Conservation (phyloP, 1,139 yeast genomes). For the Arxiozyma heterogenica region DNA sequence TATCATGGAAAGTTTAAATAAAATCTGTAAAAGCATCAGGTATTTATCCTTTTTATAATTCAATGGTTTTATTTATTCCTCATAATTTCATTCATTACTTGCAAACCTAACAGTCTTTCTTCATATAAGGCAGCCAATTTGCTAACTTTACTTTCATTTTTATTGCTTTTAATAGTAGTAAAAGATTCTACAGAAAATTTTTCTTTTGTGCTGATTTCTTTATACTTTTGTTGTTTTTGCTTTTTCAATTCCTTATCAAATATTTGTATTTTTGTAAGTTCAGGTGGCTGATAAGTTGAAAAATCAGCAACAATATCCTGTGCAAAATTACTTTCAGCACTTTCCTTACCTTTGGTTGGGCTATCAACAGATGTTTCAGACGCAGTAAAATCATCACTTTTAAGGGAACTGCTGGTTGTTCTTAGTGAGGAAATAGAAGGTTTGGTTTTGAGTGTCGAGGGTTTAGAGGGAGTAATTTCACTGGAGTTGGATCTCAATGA, state of each 20-base stretch:
- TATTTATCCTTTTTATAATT: no score
- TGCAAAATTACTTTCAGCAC: slow-evolving; percentile 11
- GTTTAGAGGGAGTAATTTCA: background rate
- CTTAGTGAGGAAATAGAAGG: background rate
- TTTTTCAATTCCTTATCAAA: slow-evolving; percentile 26
- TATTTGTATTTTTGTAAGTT: slow-evolving; percentile 18
- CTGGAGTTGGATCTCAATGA: background rate
- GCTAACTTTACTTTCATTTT: slow-evolving; percentile 36
- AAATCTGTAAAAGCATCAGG: no score
- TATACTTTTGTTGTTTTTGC: slow-evolving; percentile 17
- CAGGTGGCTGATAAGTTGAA: background rate
- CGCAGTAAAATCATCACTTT: background rate
- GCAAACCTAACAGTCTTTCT: slow-evolving; percentile 46
- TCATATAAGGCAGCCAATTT: slow-evolving; percentile 49
- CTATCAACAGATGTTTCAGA: background rate
- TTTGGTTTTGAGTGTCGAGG: slow-evolving; percentile 1
- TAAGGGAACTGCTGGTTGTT: background rate
- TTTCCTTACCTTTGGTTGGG: background rate
- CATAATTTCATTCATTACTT: slow-evolving; percentile 34
- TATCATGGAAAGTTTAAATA: no score
- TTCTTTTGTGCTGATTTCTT: slow-evolving; percentile 13
- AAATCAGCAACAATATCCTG: slow-evolving; percentile 20
- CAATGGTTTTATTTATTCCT: slow-evolving; percentile 5
- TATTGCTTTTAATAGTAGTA: slow-evolving; percentile 43
- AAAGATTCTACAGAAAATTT: slow-evolving; percentile 31